phyloP scores from a whole-genome alignment of 139 green algal species.

The Mesotaenium endlicherianum region DNA sequence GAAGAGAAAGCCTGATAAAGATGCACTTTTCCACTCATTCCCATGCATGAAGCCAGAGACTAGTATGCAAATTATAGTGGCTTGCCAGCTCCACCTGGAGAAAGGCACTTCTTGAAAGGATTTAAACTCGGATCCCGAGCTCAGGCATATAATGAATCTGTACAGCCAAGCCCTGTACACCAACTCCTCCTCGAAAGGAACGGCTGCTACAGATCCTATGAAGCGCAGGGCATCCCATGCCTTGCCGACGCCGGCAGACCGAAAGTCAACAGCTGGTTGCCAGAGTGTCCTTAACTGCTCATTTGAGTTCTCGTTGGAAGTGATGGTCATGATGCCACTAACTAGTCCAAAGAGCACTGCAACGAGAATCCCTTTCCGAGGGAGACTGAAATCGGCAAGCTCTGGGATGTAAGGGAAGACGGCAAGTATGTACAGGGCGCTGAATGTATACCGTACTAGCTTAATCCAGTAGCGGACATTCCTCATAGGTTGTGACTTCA shows the following conservation, averaged over 20 bases:
- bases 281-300: not conserved
- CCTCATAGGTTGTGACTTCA: not conserved
- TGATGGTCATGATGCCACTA: not conserved
- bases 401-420: not conserved
- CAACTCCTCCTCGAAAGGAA: slow-evolving; percentile 10
- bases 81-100: not conserved
- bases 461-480: slow-evolving; percentile 3
- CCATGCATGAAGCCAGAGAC: not conserved
- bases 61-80: not conserved
- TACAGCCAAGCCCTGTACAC: not conserved
- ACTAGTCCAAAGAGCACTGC: not conserved
- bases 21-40: slow-evolving; percentile 10
- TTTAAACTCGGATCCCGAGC: not conserved
- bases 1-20: not conserved
- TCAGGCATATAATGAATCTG: not conserved
- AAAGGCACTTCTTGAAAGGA: not conserved
- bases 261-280: not conserved
- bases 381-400: no score
- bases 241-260: not conserved
- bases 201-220: not conserved
- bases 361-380: not conserved
- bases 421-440: not conserved
- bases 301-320: not conserved
- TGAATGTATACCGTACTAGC: not conserved
- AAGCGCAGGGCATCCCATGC: not conserved